A percentile compares a stretch with the other conserved stretches of the same genome.
These are phyloP conservation scores for Castanea sativa DNA, from an alignment of 306 rosid species.

Conservation along the genomic window DNA sequence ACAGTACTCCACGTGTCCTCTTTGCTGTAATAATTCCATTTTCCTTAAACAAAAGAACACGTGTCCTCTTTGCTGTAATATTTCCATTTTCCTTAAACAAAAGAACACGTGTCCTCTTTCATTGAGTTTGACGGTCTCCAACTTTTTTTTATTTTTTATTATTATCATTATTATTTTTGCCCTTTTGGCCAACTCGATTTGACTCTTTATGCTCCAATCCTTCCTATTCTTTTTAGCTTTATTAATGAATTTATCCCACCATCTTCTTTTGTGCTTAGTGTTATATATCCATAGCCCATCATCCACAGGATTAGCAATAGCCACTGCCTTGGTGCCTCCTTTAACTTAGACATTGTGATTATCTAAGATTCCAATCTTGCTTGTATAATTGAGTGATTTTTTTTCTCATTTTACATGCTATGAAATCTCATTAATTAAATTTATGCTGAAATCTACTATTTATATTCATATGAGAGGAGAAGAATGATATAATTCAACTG, in stretches of 20 bases:
- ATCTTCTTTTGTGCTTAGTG: not conserved
- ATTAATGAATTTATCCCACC: not conserved
- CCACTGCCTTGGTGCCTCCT: slow-evolving; percentile 4
- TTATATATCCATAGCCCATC: not conserved
- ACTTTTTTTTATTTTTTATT: slow-evolving; percentile 12
- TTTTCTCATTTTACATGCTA: not conserved
- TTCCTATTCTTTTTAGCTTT: not conserved
- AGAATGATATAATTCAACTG: too few species aligned
- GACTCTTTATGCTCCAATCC: slow-evolving; percentile 23
- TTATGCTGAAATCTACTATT: not conserved
- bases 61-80: not conserved
- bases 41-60: not conserved
- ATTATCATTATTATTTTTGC: not conserved
- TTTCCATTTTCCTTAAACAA: too few species aligned
- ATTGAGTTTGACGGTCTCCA: slow-evolving; percentile 8
- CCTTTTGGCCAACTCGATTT: slow-evolving; percentile 32
- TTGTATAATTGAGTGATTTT: not conserved
- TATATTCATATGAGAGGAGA: not conserved
- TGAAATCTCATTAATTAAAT: not conserved
- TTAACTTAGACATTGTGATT: not conserved
- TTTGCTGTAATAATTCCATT: too few species aligned
- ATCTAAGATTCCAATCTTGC: not conserved
- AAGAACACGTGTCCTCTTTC: slow-evolving; percentile 31
- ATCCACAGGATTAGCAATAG: slow-evolving; percentile 12
- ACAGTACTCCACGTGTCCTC: slow-evolving; percentile 17